Conservation (phyloP, 192 early-diverging fungal species). For the Spizellomyces punctatus region DNA sequence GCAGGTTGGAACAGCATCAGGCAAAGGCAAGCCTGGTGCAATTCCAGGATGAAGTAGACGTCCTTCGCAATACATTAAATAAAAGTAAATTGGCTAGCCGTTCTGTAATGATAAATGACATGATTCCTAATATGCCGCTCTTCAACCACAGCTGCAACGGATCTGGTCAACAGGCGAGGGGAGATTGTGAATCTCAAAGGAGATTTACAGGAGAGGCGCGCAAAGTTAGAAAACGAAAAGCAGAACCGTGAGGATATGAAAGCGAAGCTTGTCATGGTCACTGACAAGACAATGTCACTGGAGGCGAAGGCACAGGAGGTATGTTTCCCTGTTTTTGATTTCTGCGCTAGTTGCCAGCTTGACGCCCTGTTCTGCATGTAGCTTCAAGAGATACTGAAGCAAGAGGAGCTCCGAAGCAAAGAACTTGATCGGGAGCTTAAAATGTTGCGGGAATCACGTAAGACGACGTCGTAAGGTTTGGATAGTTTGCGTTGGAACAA, state of each 20-base stretch:
- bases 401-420: conserved; percentile 52
- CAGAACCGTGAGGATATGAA: conserved; percentile 36
- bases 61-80: conserved; percentile 52
- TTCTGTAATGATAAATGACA: background rate
- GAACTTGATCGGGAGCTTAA: conserved; percentile 59
- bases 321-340: background rate
- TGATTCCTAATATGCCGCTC: background rate
- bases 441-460: conserved; percentile 53
- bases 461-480: background rate
- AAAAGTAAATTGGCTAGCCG: conserved; percentile 38
- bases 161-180: conserved; percentile 44
- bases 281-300: conserved; percentile 49
- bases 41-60: conserved; percentile 62
- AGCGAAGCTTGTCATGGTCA: conserved; percentile 38
- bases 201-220: conserved; percentile 48
- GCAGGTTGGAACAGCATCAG: conserved; percentile 47
- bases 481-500: background rate
- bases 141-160: conserved; percentile 47
- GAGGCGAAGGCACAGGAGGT: conserved; percentile 56
- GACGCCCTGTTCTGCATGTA: conserved; percentile 19
- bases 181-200: conserved; percentile 51
- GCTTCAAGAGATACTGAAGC: conserved; percentile 56
- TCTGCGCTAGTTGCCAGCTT: background rate
- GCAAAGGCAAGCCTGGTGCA: conserved; percentile 37
- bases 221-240: conserved; percentile 42